These are phyloP conservation scores for Lentinula detonsa DNA, from an alignment of 768 basidiomycete genomes.

Conservation along the genomic window DNA sequence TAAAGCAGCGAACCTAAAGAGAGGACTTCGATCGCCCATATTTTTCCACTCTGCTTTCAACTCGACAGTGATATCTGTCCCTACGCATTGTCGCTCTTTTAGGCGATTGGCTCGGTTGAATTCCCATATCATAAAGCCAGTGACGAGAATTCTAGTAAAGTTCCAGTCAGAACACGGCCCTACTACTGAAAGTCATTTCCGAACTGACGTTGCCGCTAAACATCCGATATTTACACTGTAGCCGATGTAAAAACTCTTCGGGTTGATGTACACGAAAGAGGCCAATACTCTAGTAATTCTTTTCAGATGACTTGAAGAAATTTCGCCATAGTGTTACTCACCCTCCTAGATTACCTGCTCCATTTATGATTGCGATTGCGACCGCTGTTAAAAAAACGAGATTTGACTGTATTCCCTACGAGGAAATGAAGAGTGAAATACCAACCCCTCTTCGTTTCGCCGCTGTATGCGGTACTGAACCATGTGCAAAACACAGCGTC, in stretches of 20 bases:
- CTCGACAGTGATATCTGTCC: constrained; percentile 27
- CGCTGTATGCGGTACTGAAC: constrained; percentile 21
- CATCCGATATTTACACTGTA: constrained; percentile 11
- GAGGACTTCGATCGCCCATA: constrained; percentile 40
- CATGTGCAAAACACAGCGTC: constrained; percentile 35
- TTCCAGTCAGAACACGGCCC: background rate
- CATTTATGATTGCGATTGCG: constrained; percentile 39
- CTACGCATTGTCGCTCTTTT: constrained; percentile 33
- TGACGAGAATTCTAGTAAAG: constrained; percentile 22
- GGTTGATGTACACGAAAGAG: constrained; percentile 16
- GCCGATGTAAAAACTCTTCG: constrained; percentile 12
- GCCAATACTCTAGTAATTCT: constrained; percentile 13
- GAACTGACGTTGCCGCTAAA: constrained; percentile 19
- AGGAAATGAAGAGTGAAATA: constrained; percentile 7
- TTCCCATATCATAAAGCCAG: constrained; percentile 33
- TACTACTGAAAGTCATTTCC: background rate
- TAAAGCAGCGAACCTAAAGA: constrained; percentile 26
- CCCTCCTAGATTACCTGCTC: constrained; percentile 41
- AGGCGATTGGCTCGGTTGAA: constrained; percentile 33
- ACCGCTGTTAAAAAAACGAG: constrained; percentile 22
- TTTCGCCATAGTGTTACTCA: background rate
- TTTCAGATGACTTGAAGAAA: background rate
- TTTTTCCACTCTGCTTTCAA: constrained; percentile 29
- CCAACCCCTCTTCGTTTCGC: background rate
- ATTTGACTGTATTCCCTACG: background rate